phyloP scores from a whole-genome alignment of 1,284 basidiomycete genomes.

The Mycena sp. region DNA sequence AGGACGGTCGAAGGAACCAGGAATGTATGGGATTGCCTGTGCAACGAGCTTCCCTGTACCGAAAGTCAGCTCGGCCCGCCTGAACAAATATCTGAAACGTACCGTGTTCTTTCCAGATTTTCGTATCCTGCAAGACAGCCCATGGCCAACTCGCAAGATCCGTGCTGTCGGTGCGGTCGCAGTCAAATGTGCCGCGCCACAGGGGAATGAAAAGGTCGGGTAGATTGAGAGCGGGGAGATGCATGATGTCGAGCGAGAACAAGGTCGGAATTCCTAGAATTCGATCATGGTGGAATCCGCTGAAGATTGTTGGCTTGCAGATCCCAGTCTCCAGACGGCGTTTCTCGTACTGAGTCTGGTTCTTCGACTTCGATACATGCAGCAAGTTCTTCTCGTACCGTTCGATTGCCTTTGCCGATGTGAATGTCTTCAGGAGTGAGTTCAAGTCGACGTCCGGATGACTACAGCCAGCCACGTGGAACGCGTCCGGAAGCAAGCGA shows the following conservation, averaged over 20 bases:
- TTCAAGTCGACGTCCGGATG: no score
- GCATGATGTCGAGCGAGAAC: conserved; percentile 50
- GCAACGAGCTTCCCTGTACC: conserved; percentile 42
- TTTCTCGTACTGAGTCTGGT: no score
- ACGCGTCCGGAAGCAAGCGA: no score
- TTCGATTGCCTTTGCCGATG: neutral
- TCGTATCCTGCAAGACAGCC: no score
- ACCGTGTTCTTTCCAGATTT: no score
- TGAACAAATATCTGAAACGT: neutral
- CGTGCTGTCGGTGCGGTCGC: no score
- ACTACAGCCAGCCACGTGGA: no score
- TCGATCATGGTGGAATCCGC: conserved; percentile 26
- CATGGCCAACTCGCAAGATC: no score
- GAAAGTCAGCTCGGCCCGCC: neutral
- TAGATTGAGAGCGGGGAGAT: conserved; percentile 22
- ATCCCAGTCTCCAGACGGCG: conserved; percentile 36
- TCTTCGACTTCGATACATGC: conserved; percentile 16
- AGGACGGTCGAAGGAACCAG: conserved; percentile 43
- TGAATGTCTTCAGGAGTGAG: conserved; percentile 4
- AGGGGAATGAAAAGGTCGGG: no score
- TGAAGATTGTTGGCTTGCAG: conserved; percentile 38
- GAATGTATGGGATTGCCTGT: conserved; percentile 40
- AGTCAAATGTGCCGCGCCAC: no score
- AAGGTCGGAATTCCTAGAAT: conserved; percentile 37
- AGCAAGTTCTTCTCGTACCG: conserved; percentile 26